Base-by-base conservation (phyloP, 768 basidiomycete genomes). In the Suillus plorans region DNA sequence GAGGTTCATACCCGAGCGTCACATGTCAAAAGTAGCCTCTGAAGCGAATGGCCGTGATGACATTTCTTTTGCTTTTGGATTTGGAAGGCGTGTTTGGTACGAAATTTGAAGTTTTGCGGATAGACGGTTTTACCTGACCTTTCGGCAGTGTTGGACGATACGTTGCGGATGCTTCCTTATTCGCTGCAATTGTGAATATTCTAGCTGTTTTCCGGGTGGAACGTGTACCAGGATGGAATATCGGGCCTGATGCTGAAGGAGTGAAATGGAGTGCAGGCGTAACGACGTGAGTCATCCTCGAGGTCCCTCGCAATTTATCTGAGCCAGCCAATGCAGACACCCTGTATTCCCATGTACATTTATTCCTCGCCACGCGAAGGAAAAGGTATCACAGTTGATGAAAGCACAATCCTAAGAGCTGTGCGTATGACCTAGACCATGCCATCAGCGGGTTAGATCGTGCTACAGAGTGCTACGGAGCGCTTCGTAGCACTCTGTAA, bases 61-160 rank as follows among this genome's bases (percentile, higher is more conserved):
- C 14, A 65, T 68, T 42, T 66, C 73, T 10, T 73, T 75, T 34
- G 67, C 60, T 2, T 73, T 75, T 55, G 73, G 73, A 47, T 76
- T 88, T 41, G 82, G 85, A 73, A 85, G 86, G 60, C 61, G 82
- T 62, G 31, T 65, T 36, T 70, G 68, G 71, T 69, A 50, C 1
- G 64, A 4, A 45, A 0, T 31, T 64, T 8, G 28, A 13, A 22
- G 8, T 41, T 36, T 12, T 36, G 2, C 16, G 5, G 37, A 31
- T 37, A 9, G n/a, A 1, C 20, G 16, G 63, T 22, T n/a, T 14
- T 39, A 50, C 20, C 50, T 63, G n/a, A 42, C n/a, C 41, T 3
- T 18, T 20, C 3, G 20, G 37, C n/a, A 82, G 82, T 63, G 79
- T 82, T 22, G 84, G 83, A 39, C 70, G 76, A 31, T 66, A 80